Evolutionary conservation across 495 filamentous ascomycete species (phyloP).

Genomic region (Trichoderma parareesei): DNA sequence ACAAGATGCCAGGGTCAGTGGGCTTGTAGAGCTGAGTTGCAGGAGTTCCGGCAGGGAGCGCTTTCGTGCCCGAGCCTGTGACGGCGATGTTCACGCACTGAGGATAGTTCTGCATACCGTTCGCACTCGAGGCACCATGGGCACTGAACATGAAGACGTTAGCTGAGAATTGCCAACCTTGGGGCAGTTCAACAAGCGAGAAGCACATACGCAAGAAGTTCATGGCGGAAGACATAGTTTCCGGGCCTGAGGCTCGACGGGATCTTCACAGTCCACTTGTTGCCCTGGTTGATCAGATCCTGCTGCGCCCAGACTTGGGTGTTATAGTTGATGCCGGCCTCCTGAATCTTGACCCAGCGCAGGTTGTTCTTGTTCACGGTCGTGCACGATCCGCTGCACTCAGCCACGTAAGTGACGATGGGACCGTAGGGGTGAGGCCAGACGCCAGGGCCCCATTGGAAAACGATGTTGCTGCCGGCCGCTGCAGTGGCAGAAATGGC

Average conservation of each 20-base stretch:
- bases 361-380: constrained; percentile 26
- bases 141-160: constrained; percentile 17
- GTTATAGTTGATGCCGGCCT: constrained; percentile 21
- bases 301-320: constrained; percentile 23
- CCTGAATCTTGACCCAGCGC: constrained; percentile 34
- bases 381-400: constrained; percentile 26
- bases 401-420: constrained; percentile 28
- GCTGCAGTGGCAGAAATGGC: constrained; percentile 22
- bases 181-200: neutral
- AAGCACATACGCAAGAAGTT: constrained; percentile 47
- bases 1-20: constrained; percentile 27
- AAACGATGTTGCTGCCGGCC: constrained; percentile 22
- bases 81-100: constrained; percentile 60
- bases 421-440: constrained; percentile 26
- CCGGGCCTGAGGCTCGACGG: constrained; percentile 47
- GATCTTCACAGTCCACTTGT: constrained; percentile 52
- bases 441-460: constrained; percentile 21
- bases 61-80: constrained; percentile 49
- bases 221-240: constrained; percentile 61
- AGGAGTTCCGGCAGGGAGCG: constrained; percentile 22
- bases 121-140: constrained; percentile 40
- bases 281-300: constrained; percentile 41
- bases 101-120: constrained; percentile 63
- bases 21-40: constrained; percentile 15
- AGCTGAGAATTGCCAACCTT: neutral